These are phyloP conservation scores for Aegilops sharonensis DNA, from an alignment of 176 grass and related monocot genomes.

Conservation along the genomic window DNA sequence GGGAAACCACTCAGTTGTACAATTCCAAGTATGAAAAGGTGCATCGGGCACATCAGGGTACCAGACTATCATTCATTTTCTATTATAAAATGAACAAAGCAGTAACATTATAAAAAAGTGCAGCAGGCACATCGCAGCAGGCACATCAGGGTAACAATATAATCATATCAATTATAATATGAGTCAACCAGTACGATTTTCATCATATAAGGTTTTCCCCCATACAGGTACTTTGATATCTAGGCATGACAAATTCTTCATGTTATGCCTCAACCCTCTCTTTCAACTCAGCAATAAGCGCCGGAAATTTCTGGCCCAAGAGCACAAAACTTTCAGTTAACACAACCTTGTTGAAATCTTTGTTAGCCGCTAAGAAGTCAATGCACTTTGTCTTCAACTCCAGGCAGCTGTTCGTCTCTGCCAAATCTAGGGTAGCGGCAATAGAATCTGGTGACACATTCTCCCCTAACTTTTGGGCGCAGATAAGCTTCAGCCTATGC, in stretches of 20 bases:
- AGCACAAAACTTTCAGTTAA: conserved; percentile 17
- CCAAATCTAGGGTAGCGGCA: conserved; percentile 32
- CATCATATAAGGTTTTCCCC: background rate
- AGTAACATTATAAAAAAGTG: background rate
- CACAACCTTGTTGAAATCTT: conserved; percentile 32
- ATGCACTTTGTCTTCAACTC: conserved; percentile 55
- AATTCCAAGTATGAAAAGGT: background rate
- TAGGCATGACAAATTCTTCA: background rate
- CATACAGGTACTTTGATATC: background rate
- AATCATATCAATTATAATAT: background rate
- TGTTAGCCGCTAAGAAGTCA: conserved; percentile 20
- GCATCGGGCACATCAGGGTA: background rate
- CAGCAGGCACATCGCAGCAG: background rate
- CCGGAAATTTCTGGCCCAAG: background rate
- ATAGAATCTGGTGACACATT: conserved; percentile 28
- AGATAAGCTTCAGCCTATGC: conserved; percentile 51
- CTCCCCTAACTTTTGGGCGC: conserved; percentile 39
- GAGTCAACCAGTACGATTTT: background rate
- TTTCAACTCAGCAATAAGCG: conserved; percentile 5
- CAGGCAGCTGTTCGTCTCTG: conserved; percentile 42
- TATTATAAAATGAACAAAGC: too few species aligned
- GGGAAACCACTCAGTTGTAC: background rate
- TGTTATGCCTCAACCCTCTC: background rate
- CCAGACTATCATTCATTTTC: too few species aligned
- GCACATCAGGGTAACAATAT: background rate